Evolutionary conservation across 495 filamentous ascomycete genomes (phyloP), one percentile per base, ranked within the genome.

Genomic region (Talaromyces borbonicus): DNA sequence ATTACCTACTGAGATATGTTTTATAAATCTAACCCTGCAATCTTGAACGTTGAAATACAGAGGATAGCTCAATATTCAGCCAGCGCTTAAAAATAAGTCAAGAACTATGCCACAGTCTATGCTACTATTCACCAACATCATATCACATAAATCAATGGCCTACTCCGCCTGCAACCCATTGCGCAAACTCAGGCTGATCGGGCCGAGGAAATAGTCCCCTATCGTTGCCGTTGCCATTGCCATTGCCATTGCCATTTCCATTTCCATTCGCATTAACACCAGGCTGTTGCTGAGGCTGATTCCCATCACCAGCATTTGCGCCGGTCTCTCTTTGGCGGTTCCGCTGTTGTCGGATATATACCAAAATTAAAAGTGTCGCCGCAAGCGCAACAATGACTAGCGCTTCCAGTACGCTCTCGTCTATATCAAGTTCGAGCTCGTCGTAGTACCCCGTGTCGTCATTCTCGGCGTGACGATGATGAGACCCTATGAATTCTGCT

Each of bases 341-440:
- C 20, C 85, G 71, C 54, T 90, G 83, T 46, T 87, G 81, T 23
- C 93, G 72, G 57, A 92, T 89, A 55, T 85, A 90, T 19, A 97
- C 74, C 46, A 97, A 64, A 41, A 85, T 78, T 1, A 84, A 74
- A 23, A 97, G 69, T 1, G 79, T 79, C 1, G 78, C 84, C 1
- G 85, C 81, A 31, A 97, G 59, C 1, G 73, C 80, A 1, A 95
- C 63, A 48, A 99, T 95, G 18, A 94, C 71, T 9, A 95, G 55
- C 26, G 83, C 90, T 62, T 99, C 92, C 8, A 96, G 50, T 5
- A 93, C 66, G 5, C 80, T 80, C 22, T 84, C 85, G 48, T 89
- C 84, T 47, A 88, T 72, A 5, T 77, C 72, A 23, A 70, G 54
- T 15, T 81, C 79, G 18, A 73, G 49, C 6, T 71, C 69, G 43